A percentile compares a stretch with the other conserved stretches of the same genome.
These are phyloP conservation scores for Plasmodium vivax DNA, from an alignment of 169 alveolate genomes.

Conservation along the genomic window DNA sequence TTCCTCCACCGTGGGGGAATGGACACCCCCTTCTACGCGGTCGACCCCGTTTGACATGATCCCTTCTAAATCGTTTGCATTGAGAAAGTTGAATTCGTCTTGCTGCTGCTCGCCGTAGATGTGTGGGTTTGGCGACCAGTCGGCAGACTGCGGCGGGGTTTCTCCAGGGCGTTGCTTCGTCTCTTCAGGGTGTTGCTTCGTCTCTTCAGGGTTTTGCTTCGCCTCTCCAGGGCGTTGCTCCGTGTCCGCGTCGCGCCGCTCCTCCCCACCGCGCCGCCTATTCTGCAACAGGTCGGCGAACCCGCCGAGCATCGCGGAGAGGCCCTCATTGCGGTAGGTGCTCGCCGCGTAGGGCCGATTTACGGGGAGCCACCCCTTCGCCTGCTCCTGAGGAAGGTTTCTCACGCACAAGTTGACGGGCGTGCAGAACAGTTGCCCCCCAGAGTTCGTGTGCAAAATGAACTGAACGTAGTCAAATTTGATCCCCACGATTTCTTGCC, in stretches of 20 bases:
- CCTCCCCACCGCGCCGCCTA: not conserved
- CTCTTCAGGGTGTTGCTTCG: not conserved
- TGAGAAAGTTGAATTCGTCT: not conserved
- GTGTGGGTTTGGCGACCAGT: not conserved
- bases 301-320: not conserved
- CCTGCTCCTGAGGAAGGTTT: not conserved
- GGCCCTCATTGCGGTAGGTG: slow-evolving; percentile 42
- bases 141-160: not conserved
- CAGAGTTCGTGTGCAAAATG: slow-evolving; percentile 32
- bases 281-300: slow-evolving; percentile 29
- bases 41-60: not conserved
- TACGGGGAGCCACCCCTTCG: slow-evolving; percentile 44
- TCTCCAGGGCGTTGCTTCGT: not conserved
- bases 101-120: not conserved
- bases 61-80: not conserved
- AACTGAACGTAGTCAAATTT: slow-evolving; percentile 45
- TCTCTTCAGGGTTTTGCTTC: not conserved
- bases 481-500: slow-evolving; percentile 70
- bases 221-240: not conserved
- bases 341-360: slow-evolving; percentile 13
- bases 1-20: not conserved
- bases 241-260: not conserved
- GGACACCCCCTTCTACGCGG: not conserved
- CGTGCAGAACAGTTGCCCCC: slow-evolving; percentile 62
- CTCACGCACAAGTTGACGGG: slow-evolving; percentile 32